Evolutionary conservation across 192 early-diverging fungal species (phyloP), one percentile per base, ranked within the genome.

Genomic region (Coemansia sp.): DNA sequence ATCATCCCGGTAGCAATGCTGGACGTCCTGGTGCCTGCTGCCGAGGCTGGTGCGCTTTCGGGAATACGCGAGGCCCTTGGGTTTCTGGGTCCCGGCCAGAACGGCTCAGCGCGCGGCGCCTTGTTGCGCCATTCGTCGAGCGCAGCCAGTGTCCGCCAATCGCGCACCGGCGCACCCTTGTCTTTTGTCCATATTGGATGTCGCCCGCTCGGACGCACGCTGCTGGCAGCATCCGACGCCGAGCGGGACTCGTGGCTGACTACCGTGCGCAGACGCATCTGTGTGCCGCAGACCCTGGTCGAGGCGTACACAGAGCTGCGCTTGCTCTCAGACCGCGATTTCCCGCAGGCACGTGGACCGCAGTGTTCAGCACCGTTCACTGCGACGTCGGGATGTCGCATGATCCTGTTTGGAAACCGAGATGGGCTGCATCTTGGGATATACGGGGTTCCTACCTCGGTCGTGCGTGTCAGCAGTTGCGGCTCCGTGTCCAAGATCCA

Each of bases 1-100:
- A 78, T 79, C 32, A 79, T 84, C 41, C 81, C 81, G 1, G 75
- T 84, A 11, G 79, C 76, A 2, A 79, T 84, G 81, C 77, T 84
- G 32, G 81, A 84, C 28, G 77, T 64, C 14, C 22, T 17, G 3
- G 67, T 78, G 51, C 68, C 80, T 1, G 53, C 64, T 8, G 52
- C 61, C 8, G 80, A 74, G 37, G 22, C 80, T 0, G 63, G 78
- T 14, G 60, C 78, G 17, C 60, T 75, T 18, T 55, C 56, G 20
- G 72, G 75, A 11, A 71, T 83, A 37, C 75, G 75, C 60, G 75
- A 72, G 32, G 72, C 71, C 5, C 61, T 77, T 51, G 68, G 67
- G 2, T 61, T 78, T 37, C 67, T 61, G 62, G 62, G 51, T n/a
- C 65, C 59, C 45, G 7, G 51, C 53, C 51, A 70, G 52, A 43